phyloP scores from a whole-genome alignment of 441 rosid genomes.

The Hypseocharis bilobata region DNA sequence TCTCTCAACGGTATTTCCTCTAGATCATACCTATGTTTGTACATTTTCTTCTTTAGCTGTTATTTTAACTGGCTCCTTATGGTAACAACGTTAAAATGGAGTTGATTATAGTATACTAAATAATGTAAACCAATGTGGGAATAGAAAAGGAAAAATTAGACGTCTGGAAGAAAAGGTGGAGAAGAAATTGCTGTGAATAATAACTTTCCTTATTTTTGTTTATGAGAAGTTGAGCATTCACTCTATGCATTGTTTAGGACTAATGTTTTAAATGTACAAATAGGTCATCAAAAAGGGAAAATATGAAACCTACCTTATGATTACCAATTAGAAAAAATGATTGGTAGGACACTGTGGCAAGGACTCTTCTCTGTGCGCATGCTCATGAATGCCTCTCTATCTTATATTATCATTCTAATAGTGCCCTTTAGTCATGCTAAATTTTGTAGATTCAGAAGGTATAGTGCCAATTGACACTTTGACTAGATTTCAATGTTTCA shows the following conservation, averaged over 20 bases:
- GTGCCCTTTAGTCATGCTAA: too few relatives aligned
- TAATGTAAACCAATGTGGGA: background rate
- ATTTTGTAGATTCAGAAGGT: too few relatives aligned
- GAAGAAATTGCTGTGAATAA: background rate
- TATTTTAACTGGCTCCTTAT: background rate
- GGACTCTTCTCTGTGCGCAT: background rate
- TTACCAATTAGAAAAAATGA: background rate
- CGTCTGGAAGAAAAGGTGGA: background rate
- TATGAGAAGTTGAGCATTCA: too few relatives aligned
- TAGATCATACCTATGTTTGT: constrained; percentile 1
- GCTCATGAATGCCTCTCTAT: background rate
- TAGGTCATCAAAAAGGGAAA: background rate
- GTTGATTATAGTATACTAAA: background rate
- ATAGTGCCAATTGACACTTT: too few relatives aligned
- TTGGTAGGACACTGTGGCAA: background rate
- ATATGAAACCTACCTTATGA: background rate
- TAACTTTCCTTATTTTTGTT: background rate
- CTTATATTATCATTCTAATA: too few relatives aligned
- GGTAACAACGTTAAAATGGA: background rate
- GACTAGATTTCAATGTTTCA: too few relatives aligned
- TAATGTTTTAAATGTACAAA: background rate
- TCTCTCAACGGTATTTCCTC: constrained; percentile 63
- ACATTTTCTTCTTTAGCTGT: background rate
- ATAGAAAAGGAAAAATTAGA: background rate
- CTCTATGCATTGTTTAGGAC: background rate